Percentiles rank a stretch among this genome's conserved stretches.
These are phyloP conservation scores for Teratosphaeria nubilosa DNA, from an alignment of 2,329 filamentous ascomycete species.

Conservation along the genomic window DNA sequence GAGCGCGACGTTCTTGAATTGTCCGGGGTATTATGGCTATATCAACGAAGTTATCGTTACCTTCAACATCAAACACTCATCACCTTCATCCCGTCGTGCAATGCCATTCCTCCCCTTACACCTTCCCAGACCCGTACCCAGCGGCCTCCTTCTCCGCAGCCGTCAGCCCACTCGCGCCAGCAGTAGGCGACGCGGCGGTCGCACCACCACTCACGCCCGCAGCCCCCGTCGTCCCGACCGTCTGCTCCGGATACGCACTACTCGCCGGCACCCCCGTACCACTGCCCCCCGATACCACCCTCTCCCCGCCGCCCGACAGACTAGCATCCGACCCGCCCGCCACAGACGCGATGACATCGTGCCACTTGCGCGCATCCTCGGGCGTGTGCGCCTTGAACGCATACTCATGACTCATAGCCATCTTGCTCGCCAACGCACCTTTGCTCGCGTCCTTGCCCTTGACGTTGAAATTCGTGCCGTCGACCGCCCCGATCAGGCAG, in stretches of 20 bases:
- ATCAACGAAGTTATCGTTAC: neutral
- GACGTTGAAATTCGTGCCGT: slow-evolving; percentile 79
- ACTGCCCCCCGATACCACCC: neutral
- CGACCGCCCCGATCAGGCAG: slow-evolving; percentile 62
- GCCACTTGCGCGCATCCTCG: slow-evolving; percentile 77
- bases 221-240: neutral
- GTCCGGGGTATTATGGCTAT: neutral
- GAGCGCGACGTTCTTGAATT: neutral
- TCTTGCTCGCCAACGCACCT: slow-evolving; percentile 64
- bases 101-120: neutral
- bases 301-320: slow-evolving; percentile 20
- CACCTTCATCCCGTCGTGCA: neutral
- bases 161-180: neutral
- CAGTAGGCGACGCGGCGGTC: neutral
- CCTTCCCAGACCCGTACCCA: neutral
- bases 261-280: too few species aligned
- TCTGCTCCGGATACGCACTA: neutral
- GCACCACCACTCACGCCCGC: neutral
- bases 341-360: slow-evolving; percentile 55
- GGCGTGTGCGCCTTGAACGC: slow-evolving; percentile 79
- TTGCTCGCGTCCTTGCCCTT: slow-evolving; percentile 89
- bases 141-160: neutral
- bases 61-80: neutral
- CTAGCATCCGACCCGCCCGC: slow-evolving; percentile 41
- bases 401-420: slow-evolving; percentile 70